Conservation (phyloP, 140 eudicot species). For the Senecio squalidus region DNA sequence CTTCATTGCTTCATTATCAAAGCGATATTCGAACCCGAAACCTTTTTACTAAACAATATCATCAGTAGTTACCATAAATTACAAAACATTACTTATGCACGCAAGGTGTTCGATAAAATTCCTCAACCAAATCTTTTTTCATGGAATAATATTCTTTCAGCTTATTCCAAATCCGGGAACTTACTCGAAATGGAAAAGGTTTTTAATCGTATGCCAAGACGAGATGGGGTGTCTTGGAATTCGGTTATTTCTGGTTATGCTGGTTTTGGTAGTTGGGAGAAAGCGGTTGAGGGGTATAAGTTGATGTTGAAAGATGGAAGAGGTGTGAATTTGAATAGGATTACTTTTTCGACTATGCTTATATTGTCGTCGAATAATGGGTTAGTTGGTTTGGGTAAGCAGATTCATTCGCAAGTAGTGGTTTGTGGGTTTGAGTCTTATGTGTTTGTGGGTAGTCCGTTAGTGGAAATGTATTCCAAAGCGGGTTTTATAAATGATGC, state of each 20-base stretch:
- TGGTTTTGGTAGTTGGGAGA: conserved; percentile 23
- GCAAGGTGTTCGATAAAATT: conserved; percentile 66
- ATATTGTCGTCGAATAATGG: conserved; percentile 41
- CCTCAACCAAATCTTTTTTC: conserved; percentile 57
- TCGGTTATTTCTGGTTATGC: conserved; percentile 57
- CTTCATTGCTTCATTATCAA: conserved; percentile 32
- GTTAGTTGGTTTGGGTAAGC: conserved; percentile 47
- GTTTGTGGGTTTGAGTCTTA: conserved; percentile 45
- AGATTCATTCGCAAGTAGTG: conserved; percentile 52
- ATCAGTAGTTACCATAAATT: conserved; percentile 37
- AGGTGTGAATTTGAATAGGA: conserved; percentile 40
- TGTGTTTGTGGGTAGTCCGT: conserved; percentile 71
- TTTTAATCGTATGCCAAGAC: conserved; percentile 38
- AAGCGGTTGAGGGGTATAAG: conserved; percentile 45
- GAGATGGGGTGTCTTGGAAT: conserved; percentile 80
- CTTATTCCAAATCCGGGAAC: conserved; percentile 53
- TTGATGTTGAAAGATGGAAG: conserved; percentile 47
- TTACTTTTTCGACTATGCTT: conserved; percentile 64
- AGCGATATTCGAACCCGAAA: conserved; percentile 40
- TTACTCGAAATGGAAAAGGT: conserved; percentile 41
- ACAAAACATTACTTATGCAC: conserved; percentile 41
- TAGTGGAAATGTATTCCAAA: conserved; percentile 74
- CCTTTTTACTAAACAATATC: conserved; percentile 58
- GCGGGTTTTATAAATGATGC: conserved; percentile 45
- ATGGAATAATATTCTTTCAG: conserved; percentile 42